These are phyloP conservation scores for Candida mattraensis DNA, from an alignment of 805 yeast genomes.

Conservation along the genomic window DNA sequence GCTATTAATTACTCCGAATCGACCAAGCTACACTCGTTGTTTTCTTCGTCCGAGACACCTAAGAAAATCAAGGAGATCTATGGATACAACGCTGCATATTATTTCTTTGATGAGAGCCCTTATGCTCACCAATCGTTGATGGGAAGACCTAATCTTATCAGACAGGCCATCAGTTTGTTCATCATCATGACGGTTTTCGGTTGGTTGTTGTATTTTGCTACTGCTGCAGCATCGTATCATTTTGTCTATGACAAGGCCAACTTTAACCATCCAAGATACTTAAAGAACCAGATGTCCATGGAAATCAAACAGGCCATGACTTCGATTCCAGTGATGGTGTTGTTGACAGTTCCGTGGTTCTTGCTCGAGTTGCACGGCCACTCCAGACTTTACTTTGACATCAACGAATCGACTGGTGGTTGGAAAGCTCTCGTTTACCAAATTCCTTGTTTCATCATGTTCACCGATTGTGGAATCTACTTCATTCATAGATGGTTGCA, in stretches of 20 bases:
- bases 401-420: slow-evolving; percentile 65
- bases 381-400: slow-evolving; percentile 71
- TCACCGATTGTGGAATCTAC: slow-evolving; percentile 93
- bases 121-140: slow-evolving; percentile 67
- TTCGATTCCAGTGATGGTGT: slow-evolving; percentile 88
- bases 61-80: slow-evolving; percentile 48
- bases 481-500: slow-evolving; percentile 90
- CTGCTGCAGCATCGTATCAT: slow-evolving; percentile 74
- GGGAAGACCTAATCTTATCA: slow-evolving; percentile 66
- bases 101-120: slow-evolving; percentile 53
- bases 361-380: slow-evolving; percentile 79
- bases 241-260: slow-evolving; percentile 84
- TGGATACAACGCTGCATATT: slow-evolving; percentile 46
- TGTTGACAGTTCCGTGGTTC: slow-evolving; percentile 88
- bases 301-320: slow-evolving; percentile 78
- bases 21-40: slow-evolving; percentile 30
- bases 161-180: slow-evolving; percentile 70
- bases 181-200: slow-evolving; percentile 79
- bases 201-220: slow-evolving; percentile 72
- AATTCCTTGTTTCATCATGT: slow-evolving; percentile 77
- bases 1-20: slow-evolving; percentile 20
- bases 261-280: slow-evolving; percentile 93
- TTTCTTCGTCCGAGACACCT: slow-evolving; percentile 23
- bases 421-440: slow-evolving; percentile 65
- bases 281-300: slow-evolving; percentile 86